Base-by-base conservation (phyloP, 345 rosid species). In the Sonneratia alba region DNA sequence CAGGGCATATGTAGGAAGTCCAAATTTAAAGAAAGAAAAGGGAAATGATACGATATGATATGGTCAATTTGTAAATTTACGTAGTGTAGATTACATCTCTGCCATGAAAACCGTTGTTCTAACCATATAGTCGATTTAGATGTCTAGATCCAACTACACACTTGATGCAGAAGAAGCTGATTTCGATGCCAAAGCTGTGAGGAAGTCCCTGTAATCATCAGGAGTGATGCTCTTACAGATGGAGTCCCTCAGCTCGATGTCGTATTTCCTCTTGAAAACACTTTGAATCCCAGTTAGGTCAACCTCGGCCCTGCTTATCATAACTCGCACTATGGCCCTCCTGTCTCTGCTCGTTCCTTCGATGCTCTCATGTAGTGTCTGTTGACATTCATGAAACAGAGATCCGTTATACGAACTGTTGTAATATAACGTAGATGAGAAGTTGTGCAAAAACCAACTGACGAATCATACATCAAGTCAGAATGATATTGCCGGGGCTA, bases 131-230 rank as follows among this genome's bases (percentile, higher is more conserved):
- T 61, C 34, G n/a, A 32, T 16, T 16, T 64, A 40, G 32, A 45
- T 59, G 27, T 59, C 64, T 24, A 1, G 21, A 14, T 59, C 64
- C 64, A 24, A 22, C 34, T 22, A 5, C 13, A 12, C 8, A 13
- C 36, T 49, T 34, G 74, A 32, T 36, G 57, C 19, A 49, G 73
- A 9, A 37, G 53, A 7, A 32, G 73, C 12, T 14, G 70, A 45
- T 76, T 83, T 81, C 53, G 78, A 32, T 62, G 80, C 80, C 67
- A 82, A 75, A 78, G 82, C 85, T 71, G 83, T 70, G 67, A 87
- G 85, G 74, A 87, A 85, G 36, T 87, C 89, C 79, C 85, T 78
- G 79, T 79, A 84, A 59, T 85, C 87, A 38, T 83, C 89, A 0
- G 81, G 70, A 27, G 76, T 72, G 16, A 81, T 73, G 75, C 74